These are phyloP conservation scores for Podosphaera fusca DNA, from an alignment of 2,329 filamentous ascomycete species.

Conservation along the genomic window DNA sequence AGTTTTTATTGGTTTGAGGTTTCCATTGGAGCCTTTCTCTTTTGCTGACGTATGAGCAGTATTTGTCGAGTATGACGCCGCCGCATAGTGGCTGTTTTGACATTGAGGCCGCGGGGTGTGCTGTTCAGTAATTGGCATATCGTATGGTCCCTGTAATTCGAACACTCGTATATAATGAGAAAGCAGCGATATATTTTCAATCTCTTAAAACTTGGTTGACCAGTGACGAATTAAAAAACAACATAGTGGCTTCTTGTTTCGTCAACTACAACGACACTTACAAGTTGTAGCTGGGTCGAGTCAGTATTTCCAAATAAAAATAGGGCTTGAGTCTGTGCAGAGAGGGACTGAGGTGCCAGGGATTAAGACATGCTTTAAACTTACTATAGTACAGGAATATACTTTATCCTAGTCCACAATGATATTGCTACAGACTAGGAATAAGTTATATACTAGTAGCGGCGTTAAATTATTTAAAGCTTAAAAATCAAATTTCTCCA, in stretches of 20 bases:
- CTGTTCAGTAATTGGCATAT: neutral
- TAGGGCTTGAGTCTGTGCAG: no score
- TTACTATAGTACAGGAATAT: no score
- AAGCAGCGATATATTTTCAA: neutral
- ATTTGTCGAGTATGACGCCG: neutral
- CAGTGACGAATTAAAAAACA: neutral
- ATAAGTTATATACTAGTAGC: no score
- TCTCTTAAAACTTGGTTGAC: neutral
- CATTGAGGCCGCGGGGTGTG: neutral
- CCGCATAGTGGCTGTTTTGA: neutral
- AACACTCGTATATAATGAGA: neutral
- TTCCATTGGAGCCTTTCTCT: neutral
- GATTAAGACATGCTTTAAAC: no score
- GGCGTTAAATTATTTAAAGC: no score
- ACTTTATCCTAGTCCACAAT: no score
- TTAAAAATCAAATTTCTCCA: no score
- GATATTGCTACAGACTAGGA: no score
- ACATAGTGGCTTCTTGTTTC: neutral
- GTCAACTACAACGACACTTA: no score
- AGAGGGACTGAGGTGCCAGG: no score
- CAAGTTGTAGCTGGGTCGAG: no score
- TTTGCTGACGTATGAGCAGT: neutral
- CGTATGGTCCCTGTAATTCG: neutral
- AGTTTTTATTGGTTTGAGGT: neutral
- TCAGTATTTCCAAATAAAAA: no score